Conservation (phyloP, 2,329 filamentous ascomycete species). For the Fonsecaea multimorphosa region DNA sequence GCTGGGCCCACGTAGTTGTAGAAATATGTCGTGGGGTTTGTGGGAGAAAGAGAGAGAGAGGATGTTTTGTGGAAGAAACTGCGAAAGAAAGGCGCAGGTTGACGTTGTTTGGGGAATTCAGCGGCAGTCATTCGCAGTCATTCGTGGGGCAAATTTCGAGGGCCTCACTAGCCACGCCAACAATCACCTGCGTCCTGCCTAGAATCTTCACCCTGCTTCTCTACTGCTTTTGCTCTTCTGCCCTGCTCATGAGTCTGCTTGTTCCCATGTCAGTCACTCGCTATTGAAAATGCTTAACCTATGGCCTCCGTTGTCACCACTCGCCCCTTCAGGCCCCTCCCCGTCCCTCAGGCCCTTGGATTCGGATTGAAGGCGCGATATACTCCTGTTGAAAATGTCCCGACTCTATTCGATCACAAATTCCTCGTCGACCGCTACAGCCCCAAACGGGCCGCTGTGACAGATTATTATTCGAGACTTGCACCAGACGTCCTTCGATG, state of each 20-base stretch:
- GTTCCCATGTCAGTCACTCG: not conserved
- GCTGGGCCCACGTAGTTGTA: not conserved
- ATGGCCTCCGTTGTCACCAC: constrained; percentile 10
- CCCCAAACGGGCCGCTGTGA: constrained; percentile 43
- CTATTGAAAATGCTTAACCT: not conserved
- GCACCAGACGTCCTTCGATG: constrained; percentile 57
- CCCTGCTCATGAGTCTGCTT: not conserved
- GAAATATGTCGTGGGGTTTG: constrained; percentile 12
- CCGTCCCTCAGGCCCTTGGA: constrained; percentile 18
- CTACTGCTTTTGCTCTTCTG: not conserved
- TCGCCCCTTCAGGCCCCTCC: constrained; percentile 16
- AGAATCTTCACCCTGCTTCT: constrained; percentile 5
- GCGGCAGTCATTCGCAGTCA: constrained; percentile 3
- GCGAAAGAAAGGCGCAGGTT: constrained; percentile 24
- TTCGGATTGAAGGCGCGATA: constrained; percentile 19
- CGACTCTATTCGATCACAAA: constrained; percentile 31
- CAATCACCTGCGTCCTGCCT: no score
- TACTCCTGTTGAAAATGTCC: constrained; percentile 36
- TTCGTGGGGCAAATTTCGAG: constrained; percentile 22
- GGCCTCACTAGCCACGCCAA: not conserved
- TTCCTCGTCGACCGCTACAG: constrained; percentile 44
- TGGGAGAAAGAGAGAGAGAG: constrained; percentile 6
- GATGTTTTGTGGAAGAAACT: constrained; percentile 1
- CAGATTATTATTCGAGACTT: constrained; percentile 47
- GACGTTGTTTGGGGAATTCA: constrained; percentile 18